phyloP scores from a whole-genome alignment of 176 grass and related monocot species.

The Cocos nucifera region DNA sequence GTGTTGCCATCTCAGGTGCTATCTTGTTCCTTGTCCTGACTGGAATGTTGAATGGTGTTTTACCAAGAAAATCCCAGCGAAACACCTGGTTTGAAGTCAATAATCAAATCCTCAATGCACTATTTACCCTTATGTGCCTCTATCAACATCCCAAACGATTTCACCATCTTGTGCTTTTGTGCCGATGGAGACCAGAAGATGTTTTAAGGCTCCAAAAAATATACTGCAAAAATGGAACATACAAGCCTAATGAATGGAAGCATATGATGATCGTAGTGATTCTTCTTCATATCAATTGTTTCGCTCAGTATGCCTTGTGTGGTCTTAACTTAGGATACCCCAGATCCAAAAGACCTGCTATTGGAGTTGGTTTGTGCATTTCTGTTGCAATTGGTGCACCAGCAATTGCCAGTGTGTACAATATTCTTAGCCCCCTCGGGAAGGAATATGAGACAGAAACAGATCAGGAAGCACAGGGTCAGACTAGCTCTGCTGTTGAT shows the following conservation, averaged over 20 bases:
- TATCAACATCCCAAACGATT: slow-evolving; percentile 54
- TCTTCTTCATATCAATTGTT: slow-evolving; percentile 67
- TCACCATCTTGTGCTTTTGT: slow-evolving; percentile 46
- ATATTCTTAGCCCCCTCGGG: slow-evolving; percentile 54
- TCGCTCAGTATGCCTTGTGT: slow-evolving; percentile 65
- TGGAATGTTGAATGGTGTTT: slow-evolving; percentile 47
- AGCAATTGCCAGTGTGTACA: slow-evolving; percentile 55
- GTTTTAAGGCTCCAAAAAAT: slow-evolving; percentile 33
- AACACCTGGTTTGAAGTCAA: slow-evolving; percentile 64
- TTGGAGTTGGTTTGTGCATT: slow-evolving; percentile 56
- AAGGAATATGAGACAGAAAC: slow-evolving; percentile 52
- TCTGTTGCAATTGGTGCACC: slow-evolving; percentile 41
- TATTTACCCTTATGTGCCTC: slow-evolving; percentile 74
- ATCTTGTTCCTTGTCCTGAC: slow-evolving; percentile 84
- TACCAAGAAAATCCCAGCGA: slow-evolving; percentile 32
- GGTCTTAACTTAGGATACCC: slow-evolving; percentile 54
- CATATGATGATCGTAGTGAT: slow-evolving; percentile 55
- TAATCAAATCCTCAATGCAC: slow-evolving; percentile 68
- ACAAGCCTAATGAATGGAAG: slow-evolving; percentile 68
- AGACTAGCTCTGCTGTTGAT: background rate
- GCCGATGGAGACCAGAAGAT: slow-evolving; percentile 41
- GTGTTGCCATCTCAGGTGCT: slow-evolving; percentile 51
- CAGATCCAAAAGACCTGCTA: slow-evolving; percentile 25
- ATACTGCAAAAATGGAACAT: slow-evolving; percentile 51
- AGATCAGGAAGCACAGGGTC: slow-evolving; percentile 28